These are phyloP conservation scores for Gaertneriomyces sp. DNA, from an alignment of 192 early-diverging fungal genomes.

Conservation along the genomic window DNA sequence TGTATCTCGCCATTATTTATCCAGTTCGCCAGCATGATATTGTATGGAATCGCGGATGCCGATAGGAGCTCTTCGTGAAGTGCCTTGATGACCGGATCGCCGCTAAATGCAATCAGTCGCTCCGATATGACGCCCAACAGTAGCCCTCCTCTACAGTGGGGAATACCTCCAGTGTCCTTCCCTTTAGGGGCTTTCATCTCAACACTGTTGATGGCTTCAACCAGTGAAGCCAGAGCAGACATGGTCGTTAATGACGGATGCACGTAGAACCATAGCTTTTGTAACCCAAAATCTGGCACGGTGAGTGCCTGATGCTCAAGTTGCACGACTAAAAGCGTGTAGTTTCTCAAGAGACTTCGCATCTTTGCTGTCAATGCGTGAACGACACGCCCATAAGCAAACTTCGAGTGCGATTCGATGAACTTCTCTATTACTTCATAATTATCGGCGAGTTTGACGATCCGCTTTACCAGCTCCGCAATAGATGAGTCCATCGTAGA, in stretches of 20 bases:
- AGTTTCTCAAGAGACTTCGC: slow-evolving; percentile 74
- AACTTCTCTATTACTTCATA: slow-evolving; percentile 75
- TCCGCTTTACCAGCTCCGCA: slow-evolving; percentile 66
- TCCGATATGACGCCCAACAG: slow-evolving; percentile 73
- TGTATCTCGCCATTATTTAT: slow-evolving; percentile 82
- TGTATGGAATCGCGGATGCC: slow-evolving; percentile 76
- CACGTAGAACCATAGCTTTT: slow-evolving; percentile 88
- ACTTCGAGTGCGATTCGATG: slow-evolving; percentile 65
- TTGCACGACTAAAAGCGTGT: slow-evolving; percentile 76
- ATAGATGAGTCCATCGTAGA: slow-evolving; percentile 40
- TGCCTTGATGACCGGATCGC: slow-evolving; percentile 52
- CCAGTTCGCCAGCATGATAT: slow-evolving; percentile 81
- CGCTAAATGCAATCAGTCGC: slow-evolving; percentile 58
- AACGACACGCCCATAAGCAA: slow-evolving; percentile 79
- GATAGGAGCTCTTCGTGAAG: slow-evolving; percentile 77
- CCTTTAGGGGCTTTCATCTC: no score
- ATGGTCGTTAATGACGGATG: slow-evolving; percentile 67
- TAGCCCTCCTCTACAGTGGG: slow-evolving; percentile 65
- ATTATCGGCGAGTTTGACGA: slow-evolving; percentile 75
- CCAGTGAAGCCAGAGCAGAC: slow-evolving; percentile 49
- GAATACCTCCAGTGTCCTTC: no score
- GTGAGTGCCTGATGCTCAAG: slow-evolving; percentile 79
- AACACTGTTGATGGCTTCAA: slow-evolving; percentile 35
- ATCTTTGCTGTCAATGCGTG: slow-evolving; percentile 90
- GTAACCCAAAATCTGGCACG: slow-evolving; percentile 75